phyloP scores from a whole-genome alignment of 1,284 basidiomycete genomes.

The Cryptococcus neoformans region DNA sequence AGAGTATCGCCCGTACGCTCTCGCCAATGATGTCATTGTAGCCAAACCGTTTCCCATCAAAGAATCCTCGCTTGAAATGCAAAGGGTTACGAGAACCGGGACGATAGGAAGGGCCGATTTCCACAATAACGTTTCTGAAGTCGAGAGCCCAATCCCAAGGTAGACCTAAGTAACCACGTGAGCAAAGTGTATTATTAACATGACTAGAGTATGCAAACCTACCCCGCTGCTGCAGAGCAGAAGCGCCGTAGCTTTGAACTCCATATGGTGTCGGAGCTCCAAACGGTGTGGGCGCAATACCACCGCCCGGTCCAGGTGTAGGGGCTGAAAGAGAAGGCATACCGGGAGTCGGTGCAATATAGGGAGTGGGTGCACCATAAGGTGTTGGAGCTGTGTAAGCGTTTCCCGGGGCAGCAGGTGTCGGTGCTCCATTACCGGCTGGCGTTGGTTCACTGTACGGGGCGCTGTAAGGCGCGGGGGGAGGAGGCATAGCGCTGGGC shows the following conservation, averaged over 20 bases:
- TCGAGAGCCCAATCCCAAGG: constrained; percentile 46
- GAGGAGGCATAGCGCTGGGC: constrained; percentile 58
- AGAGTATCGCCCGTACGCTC: constrained; percentile 21
- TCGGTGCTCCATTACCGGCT: constrained; percentile 34
- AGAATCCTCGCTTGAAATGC: constrained; percentile 41
- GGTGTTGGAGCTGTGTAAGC: constrained; percentile 50
- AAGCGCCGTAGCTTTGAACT: constrained; percentile 17
- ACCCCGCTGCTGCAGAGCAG: not conserved
- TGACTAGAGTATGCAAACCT: not conserved
- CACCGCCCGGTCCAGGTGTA: constrained; percentile 44
- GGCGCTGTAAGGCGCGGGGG: constrained; percentile 56
- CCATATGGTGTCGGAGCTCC: constrained; percentile 50
- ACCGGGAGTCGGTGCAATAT: constrained; percentile 53
- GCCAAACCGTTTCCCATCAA: constrained; percentile 36
- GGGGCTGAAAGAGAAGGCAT: constrained; percentile 46
- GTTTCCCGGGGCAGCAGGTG: constrained; percentile 33
- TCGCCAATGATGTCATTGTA: constrained; percentile 27
- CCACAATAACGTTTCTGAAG: constrained; percentile 45
- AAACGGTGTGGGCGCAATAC: constrained; percentile 52
- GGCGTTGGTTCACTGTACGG: too few relatives aligned
- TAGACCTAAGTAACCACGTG: constrained; percentile 11
- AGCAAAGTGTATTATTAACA: not conserved
- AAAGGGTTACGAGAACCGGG: constrained; percentile 34
- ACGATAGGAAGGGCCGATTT: constrained; percentile 31
- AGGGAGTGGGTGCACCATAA: constrained; percentile 49